A percentile compares a stretch with the other conserved stretches of the same genome.
Evolutionary conservation across 257 asterid species (phyloP).

Genomic region (Fraxinus quadrangulata): DNA sequence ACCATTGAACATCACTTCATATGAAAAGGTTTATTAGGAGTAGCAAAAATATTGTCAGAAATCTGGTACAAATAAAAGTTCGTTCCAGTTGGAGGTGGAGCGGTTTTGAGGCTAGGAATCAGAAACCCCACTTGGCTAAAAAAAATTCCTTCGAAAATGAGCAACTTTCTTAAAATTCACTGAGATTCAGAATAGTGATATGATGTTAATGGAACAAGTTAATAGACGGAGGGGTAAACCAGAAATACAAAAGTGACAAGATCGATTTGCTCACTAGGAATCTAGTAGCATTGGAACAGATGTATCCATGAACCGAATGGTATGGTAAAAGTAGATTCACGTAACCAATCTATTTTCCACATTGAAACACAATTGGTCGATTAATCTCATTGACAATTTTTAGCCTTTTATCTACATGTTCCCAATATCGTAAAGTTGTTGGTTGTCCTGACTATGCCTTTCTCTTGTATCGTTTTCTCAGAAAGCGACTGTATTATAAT

Average conservation of each 20-base stretch:
- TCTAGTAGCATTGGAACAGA: too few relatives aligned
- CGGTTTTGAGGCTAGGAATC: neutral
- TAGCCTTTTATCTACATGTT: neutral
- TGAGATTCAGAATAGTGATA: neutral
- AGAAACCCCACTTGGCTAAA: neutral
- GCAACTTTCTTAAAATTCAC: too few relatives aligned
- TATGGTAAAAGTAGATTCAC: too few relatives aligned
- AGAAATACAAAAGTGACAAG: neutral
- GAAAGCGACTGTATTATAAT: too few relatives aligned
- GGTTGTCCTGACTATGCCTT: neutral
- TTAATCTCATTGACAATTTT: neutral
- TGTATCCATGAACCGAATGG: too few relatives aligned
- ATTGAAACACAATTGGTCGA: neutral
- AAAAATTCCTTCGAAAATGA: too few relatives aligned
- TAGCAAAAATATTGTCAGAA: neutral
- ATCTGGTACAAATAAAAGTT: neutral
- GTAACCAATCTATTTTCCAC: neutral
- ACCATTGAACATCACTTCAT: too few relatives aligned
- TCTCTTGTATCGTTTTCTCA: neutral
- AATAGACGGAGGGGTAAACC: neutral
- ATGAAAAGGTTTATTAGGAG: neutral
- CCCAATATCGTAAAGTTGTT: neutral
- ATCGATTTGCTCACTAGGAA: neutral
- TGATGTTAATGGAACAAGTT: neutral
- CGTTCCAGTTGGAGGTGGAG: neutral